phyloP scores from a whole-genome alignment of 768 basidiomycete genomes.

The Royoungia palumana region DNA sequence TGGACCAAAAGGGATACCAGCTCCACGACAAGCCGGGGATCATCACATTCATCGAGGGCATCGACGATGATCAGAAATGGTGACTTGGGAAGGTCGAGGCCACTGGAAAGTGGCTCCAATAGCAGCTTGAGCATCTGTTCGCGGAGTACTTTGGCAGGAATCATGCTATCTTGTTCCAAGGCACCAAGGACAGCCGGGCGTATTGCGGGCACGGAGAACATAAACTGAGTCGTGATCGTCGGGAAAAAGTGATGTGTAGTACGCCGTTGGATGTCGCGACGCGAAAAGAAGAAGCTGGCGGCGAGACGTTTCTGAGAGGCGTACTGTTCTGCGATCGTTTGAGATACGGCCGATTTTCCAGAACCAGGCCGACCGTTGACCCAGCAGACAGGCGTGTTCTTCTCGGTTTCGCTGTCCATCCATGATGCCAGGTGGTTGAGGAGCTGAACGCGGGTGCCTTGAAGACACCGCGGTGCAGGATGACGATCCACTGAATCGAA shows the following conservation, averaged over 20 bases:
- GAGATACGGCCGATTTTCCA: conserved; percentile 23
- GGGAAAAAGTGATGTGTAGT: conserved; percentile 22
- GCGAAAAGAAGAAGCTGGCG: conserved; percentile 34
- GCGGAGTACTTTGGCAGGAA: conserved; percentile 20
- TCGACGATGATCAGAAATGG: conserved; percentile 19
- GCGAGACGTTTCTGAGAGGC: conserved; percentile 18
- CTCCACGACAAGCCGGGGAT: conserved; percentile 19
- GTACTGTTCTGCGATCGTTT: conserved; percentile 24
- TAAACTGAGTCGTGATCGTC: conserved; percentile 31
- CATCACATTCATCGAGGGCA: conserved; percentile 24
- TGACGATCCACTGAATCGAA: conserved; percentile 10
- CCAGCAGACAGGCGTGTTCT: conserved; percentile 13
- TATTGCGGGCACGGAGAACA: conserved; percentile 13
- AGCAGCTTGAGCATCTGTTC: conserved; percentile 25
- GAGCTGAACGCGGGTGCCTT: conserved; percentile 13
- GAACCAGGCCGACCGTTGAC: conserved; percentile 19
- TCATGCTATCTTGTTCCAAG: conserved; percentile 17
- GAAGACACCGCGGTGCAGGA: conserved; percentile 7
- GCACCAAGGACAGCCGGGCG: conserved; percentile 11
- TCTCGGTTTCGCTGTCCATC: conserved; percentile 3
- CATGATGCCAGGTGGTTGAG: conserved; percentile 5
- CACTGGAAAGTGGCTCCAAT: conserved; percentile 14
- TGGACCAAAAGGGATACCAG: conserved; percentile 21
- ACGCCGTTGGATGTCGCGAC: conserved; percentile 18
- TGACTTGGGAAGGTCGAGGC: neutral